phyloP scores from a whole-genome alignment of 108 stramenopile genomes.

The Cafeteria roenbergensis region DNA sequence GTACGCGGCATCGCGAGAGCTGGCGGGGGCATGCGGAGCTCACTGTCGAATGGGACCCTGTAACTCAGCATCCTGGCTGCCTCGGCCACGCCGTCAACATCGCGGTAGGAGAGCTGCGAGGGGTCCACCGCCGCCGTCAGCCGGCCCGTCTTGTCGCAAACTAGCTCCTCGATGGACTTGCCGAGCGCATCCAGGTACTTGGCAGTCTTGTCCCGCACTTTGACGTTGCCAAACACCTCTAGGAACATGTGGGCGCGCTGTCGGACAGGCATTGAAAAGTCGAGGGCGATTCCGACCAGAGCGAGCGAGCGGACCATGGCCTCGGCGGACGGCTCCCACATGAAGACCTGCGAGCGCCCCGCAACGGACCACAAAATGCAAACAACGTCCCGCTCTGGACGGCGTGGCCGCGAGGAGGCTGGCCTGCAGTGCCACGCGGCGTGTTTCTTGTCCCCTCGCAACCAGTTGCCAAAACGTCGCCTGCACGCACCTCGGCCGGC shows the following conservation, averaged over 20 bases:
- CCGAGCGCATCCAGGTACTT: slow-evolving; percentile 32
- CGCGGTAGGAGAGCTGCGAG: slow-evolving; percentile 32
- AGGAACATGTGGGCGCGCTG: slow-evolving; percentile 44
- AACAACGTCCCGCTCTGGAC: neutral
- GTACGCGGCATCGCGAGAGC: neutral
- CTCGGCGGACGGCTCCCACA: slow-evolving; percentile 36
- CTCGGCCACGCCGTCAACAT: slow-evolving; percentile 29
- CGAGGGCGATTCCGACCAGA: slow-evolving; percentile 32
- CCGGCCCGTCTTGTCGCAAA: slow-evolving; percentile 10
- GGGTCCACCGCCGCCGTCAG: slow-evolving; percentile 30
- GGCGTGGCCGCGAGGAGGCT: neutral
- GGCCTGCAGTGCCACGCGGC: neutral
- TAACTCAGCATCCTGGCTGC: slow-evolving; percentile 20
- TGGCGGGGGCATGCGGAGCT: neutral
- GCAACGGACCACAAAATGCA: neutral
- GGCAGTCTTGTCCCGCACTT: slow-evolving; percentile 39
- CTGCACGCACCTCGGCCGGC: neutral
- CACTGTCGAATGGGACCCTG: slow-evolving; percentile 22
- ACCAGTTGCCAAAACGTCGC: neutral
- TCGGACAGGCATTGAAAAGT: slow-evolving; percentile 48
- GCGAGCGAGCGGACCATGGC: slow-evolving; percentile 46
- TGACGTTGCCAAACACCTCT: slow-evolving; percentile 51
- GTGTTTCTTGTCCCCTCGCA: neutral
- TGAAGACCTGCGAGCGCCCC: slow-evolving; percentile 27
- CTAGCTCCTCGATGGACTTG: slow-evolving; percentile 21